A percentile compares a stretch with the other conserved stretches of the same genome.
Conservation (phyloP, 2,329 filamentous ascomycete genomes). For the Chrysoporthe deuterocubensis region DNA sequence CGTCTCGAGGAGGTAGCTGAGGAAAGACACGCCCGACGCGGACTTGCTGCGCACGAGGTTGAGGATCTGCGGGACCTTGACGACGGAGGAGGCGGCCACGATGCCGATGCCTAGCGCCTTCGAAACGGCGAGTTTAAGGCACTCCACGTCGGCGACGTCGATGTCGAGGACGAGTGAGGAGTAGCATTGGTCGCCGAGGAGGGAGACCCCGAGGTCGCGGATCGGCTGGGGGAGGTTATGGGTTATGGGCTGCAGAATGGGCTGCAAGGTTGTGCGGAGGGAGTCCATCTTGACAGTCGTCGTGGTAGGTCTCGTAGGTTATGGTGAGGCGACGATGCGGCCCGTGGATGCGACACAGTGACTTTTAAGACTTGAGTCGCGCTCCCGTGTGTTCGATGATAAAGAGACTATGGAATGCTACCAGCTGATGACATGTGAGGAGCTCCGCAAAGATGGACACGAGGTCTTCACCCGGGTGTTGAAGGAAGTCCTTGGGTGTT, state of each 20-base stretch:
- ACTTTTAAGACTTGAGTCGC: not conserved
- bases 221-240: conserved; percentile 75
- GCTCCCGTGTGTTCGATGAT: not conserved
- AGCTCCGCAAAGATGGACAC: not conserved
- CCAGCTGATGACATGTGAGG: not conserved
- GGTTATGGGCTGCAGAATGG: conserved; percentile 73
- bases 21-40: conserved; percentile 82
- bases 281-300: conserved; percentile 57
- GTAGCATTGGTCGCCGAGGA: conserved; percentile 87
- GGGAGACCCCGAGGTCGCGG: conserved; percentile 73
- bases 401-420: not conserved
- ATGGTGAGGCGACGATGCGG: not conserved
- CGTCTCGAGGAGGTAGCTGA: conserved; percentile 92
- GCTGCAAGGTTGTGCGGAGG: conserved; percentile 64
- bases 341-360: not conserved
- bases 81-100: conserved; percentile 84
- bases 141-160: conserved; percentile 75
- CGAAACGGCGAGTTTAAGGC: conserved; percentile 86
- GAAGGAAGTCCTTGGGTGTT: not conserved
- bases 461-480: not conserved
- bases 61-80: conserved; percentile 96
- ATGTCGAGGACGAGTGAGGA: conserved; percentile 82
- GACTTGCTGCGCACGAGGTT: conserved; percentile 85
- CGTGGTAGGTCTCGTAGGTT: not conserved
- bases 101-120: conserved; percentile 94